phyloP scores from a whole-genome alignment of 2,329 filamentous ascomycete species.

The Talaromyces rugulosus region DNA sequence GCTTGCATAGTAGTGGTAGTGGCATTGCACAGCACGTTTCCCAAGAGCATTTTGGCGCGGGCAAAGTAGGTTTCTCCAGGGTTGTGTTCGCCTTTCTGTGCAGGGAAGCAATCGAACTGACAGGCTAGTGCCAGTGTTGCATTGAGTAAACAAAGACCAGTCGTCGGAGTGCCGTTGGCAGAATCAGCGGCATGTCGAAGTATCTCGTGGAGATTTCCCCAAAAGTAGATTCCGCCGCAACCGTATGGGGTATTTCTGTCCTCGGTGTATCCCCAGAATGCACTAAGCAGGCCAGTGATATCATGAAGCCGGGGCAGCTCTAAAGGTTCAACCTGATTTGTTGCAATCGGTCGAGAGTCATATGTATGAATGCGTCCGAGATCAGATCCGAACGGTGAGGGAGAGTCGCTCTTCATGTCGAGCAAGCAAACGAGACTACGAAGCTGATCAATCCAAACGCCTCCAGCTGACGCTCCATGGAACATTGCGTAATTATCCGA shows the following conservation, averaged over 20 bases:
- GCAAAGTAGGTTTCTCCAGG: slow-evolving; percentile 45
- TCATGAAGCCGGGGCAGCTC: slow-evolving; percentile 36
- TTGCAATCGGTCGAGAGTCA: slow-evolving; percentile 42
- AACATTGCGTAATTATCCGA: slow-evolving; percentile 44
- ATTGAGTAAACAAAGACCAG: slow-evolving; percentile 42
- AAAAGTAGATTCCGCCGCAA: slow-evolving; percentile 49
- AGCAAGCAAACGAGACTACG: slow-evolving; percentile 46
- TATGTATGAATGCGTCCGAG: slow-evolving; percentile 47
- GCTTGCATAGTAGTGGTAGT: slow-evolving; percentile 44
- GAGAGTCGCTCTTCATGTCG: slow-evolving; percentile 23
- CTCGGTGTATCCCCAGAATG: slow-evolving; percentile 44
- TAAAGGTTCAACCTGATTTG: slow-evolving; percentile 37
- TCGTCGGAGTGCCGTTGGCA: slow-evolving; percentile 11
- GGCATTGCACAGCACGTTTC: slow-evolving; percentile 45
- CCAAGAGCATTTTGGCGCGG: slow-evolving; percentile 41
- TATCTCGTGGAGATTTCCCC: slow-evolving; percentile 38
- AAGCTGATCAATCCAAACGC: slow-evolving; percentile 48
- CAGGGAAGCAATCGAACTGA: slow-evolving; percentile 28
- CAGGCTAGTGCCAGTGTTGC: slow-evolving; percentile 43
- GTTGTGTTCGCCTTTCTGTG: slow-evolving; percentile 23
- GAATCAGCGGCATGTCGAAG: slow-evolving; percentile 28
- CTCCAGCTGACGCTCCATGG: slow-evolving; percentile 49
- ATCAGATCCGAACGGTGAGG: slow-evolving; percentile 23
- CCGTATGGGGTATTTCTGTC: slow-evolving; percentile 41
- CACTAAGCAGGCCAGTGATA: slow-evolving; percentile 36